These are phyloP conservation scores for Groenewaldozyma sp. DNA, from an alignment of 1,139 yeast species.

Conservation along the genomic window DNA sequence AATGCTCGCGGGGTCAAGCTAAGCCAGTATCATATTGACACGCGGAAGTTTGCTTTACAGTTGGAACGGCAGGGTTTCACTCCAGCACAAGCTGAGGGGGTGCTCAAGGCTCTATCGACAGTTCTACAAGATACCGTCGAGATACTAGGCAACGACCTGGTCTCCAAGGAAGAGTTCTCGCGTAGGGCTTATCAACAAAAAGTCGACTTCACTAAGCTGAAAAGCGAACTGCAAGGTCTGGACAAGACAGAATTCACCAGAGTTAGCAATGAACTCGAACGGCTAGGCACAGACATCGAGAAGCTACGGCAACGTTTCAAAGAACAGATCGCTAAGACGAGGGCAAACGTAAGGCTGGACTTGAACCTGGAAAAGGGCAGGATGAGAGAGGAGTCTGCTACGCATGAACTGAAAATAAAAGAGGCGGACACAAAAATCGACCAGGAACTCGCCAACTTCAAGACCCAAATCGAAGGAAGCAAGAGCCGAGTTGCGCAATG, in stretches of 20 bases:
- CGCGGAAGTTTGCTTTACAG: slow-evolving; percentile 63
- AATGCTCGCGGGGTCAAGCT: slow-evolving; percentile 9
- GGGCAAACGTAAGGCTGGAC: slow-evolving; percentile 85
- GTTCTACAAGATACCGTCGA: slow-evolving; percentile 79
- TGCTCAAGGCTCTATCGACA: slow-evolving; percentile 62
- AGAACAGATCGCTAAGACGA: slow-evolving; percentile 86
- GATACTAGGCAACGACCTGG: slow-evolving; percentile 65
- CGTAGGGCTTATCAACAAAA: slow-evolving; percentile 90
- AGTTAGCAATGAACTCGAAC: slow-evolving; percentile 80
- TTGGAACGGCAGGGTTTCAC: slow-evolving; percentile 66
- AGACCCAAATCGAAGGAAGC: slow-evolving; percentile 87
- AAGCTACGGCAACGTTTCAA: slow-evolving; percentile 74
- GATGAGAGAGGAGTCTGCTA: slow-evolving; percentile 85
- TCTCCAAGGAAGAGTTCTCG: slow-evolving; percentile 70
- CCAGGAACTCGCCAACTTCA: slow-evolving; percentile 90
- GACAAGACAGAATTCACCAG: slow-evolving; percentile 81
- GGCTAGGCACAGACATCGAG: slow-evolving; percentile 75
- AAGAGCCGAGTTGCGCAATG: slow-evolving; percentile 96
- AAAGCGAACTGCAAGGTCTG: slow-evolving; percentile 81
- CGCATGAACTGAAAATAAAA: slow-evolving; percentile 85
- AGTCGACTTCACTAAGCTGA: slow-evolving; percentile 89
- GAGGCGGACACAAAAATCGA: slow-evolving; percentile 93
- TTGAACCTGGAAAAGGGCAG: slow-evolving; percentile 90
- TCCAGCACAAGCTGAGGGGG: slow-evolving; percentile 69
- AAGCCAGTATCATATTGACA: slow-evolving; percentile 48